A percentile compares a stretch with the other conserved stretches of the same genome.
Evolutionary conservation across 208 protist genomes (phyloP).

Genomic region (Trypanosoma vivax): DNA sequence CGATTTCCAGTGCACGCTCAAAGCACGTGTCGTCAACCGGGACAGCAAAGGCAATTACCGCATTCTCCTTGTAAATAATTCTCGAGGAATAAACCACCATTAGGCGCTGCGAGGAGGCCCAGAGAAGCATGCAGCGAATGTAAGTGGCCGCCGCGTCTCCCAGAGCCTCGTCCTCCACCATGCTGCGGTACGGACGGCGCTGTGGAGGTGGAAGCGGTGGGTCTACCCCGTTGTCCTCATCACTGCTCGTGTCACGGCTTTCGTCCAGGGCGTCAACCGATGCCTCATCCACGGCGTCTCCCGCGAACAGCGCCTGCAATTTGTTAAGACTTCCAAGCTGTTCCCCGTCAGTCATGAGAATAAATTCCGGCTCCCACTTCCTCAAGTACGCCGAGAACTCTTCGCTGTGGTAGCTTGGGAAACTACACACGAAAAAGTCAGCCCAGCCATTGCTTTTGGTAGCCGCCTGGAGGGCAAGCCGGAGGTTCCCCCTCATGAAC

Average conservation of each 20-base stretch:
- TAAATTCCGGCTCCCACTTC: conserved; percentile 76
- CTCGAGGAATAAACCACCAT: conserved; percentile 82
- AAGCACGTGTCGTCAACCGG: conserved; percentile 54
- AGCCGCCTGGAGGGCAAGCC: conserved; percentile 30
- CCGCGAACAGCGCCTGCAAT: conserved; percentile 48
- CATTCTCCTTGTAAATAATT: conserved; percentile 79
- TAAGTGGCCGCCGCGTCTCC: conserved; percentile 62
- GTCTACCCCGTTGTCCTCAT: conserved; percentile 9
- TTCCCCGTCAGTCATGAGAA: conserved; percentile 85
- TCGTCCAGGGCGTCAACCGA: not conserved
- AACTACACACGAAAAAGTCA: conserved; percentile 47
- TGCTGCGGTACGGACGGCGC: conserved; percentile 44
- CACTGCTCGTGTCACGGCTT: conserved; percentile 8
- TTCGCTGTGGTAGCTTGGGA: conserved; percentile 60
- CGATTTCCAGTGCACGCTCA: conserved; percentile 49
- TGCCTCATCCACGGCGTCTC: too few relatives aligned
- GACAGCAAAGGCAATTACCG: conserved; percentile 76
- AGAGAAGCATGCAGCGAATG: conserved; percentile 73
- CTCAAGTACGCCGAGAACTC: conserved; percentile 54
- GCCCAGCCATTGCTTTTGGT: conserved; percentile 27
- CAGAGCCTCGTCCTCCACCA: conserved; percentile 61
- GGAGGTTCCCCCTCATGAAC: conserved; percentile 75
- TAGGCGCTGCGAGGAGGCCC: conserved; percentile 51
- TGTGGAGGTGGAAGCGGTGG: too few relatives aligned
- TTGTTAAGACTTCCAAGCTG: conserved; percentile 51